Conservation (phyloP, 257 asterid genomes). For the Solanum appendiculatum region DNA sequence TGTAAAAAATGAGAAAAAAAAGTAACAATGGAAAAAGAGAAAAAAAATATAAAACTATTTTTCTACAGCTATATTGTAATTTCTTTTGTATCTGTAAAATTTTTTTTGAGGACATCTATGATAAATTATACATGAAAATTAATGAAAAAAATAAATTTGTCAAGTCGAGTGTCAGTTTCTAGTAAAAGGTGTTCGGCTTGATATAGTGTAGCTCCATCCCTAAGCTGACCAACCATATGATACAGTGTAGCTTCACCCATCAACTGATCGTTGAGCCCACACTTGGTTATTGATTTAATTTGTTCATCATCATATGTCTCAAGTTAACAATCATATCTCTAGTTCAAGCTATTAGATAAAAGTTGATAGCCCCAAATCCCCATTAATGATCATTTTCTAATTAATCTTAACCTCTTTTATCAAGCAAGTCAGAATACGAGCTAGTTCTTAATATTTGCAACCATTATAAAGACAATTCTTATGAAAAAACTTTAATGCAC, state of each 20-base stretch:
- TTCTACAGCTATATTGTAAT: too few relatives aligned
- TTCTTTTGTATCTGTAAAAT: background rate
- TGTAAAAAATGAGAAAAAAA: background rate
- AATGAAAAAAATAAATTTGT: background rate
- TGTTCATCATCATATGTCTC: background rate
- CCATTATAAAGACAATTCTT: background rate
- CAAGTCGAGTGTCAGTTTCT: too few relatives aligned
- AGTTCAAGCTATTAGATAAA: background rate
- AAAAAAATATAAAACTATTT: too few relatives aligned
- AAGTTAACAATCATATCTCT: background rate
- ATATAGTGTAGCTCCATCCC: too few relatives aligned
- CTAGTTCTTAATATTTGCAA: background rate
- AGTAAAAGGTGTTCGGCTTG: too few relatives aligned
- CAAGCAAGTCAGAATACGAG: background rate
- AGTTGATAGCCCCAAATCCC: background rate
- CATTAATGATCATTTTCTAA: background rate
- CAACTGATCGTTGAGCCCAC: too few relatives aligned
- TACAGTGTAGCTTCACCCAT: too few relatives aligned
- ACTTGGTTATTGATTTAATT: too few relatives aligned
- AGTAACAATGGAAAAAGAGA: too few relatives aligned
- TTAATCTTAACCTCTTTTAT: background rate
- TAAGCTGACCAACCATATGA: too few relatives aligned
- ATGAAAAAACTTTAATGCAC: background rate
- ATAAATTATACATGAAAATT: background rate
- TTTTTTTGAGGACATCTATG: too few relatives aligned